Evolutionary conservation across 2,329 filamentous ascomycete species (phyloP), one percentile per base, ranked within the genome.

Genomic region (Mycocentrospora acerina): DNA sequence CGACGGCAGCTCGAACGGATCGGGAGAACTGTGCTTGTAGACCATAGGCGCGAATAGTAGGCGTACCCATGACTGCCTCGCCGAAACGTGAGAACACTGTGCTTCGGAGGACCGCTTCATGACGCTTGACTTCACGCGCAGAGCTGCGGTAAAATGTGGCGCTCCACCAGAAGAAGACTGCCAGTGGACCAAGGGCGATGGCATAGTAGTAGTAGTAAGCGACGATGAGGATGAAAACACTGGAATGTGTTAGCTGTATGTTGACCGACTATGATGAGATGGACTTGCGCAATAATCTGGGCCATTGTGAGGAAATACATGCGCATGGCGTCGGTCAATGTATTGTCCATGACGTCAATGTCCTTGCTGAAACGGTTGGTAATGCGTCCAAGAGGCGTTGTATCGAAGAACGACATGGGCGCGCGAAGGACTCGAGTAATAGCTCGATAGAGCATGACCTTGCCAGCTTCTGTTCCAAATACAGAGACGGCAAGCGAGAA

Each of bases 351-450:
- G 40, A 93, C 88, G 59, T 96, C 89, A 27, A 97, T 87, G 59
- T 98, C 93, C 53, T 91, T 86, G 22, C 89, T 94, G 70, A 97
- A 97, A 12, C 93, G 87, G 66, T 97, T 97, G 15, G 90, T 95
- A 64, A 97, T 96, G 25, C 91, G 85, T 14, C 93, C 93, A 1
- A 97, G 78, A 0, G 93, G 93, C 1, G 93, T 97, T 0, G 93
- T 97, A 58, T 98, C 93, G 70, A 97, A 97, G 71, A 97, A 97
- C 4, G 87, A 86, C 89, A 85, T 84, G 1, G 82, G 82, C 3
- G 82, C 82, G 31, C 81, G 73, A 7, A 85, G 65, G 1, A 93
- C 88, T 12, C 87, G 79, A 7, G 77, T 81, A 56, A 97, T 87
- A 6, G 93, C 91, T 24, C 81, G 76, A 19, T 85, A 81, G 34